phyloP scores from a whole-genome alignment of 2,329 filamentous ascomycete genomes.

The Cladosporium sp. region DNA sequence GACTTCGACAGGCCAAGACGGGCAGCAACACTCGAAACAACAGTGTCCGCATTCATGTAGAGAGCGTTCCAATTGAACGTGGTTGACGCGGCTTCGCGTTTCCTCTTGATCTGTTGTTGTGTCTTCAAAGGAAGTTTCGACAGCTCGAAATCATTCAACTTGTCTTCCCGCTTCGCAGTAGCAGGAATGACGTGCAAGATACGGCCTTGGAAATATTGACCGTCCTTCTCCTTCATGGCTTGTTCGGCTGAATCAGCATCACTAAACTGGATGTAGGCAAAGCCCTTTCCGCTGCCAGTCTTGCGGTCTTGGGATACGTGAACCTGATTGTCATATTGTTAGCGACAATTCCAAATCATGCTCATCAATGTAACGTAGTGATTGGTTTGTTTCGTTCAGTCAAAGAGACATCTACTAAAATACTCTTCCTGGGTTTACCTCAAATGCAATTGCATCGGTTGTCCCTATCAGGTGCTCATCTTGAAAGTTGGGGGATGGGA shows the following conservation, averaged over 20 bases:
- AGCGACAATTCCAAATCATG: constrained; percentile 1
- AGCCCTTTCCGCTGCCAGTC: constrained; percentile 78
- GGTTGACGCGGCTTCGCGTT: constrained; percentile 72
- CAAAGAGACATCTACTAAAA: constrained; percentile 99
- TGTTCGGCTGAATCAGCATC: constrained; percentile 71
- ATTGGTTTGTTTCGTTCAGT: constrained; percentile 50
- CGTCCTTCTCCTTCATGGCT: constrained; percentile 78
- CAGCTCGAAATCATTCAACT: constrained; percentile 82
- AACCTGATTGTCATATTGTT: constrained; percentile 58
- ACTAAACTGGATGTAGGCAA: constrained; percentile 79
- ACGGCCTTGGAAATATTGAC: constrained; percentile 86
- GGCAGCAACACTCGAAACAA: constrained; percentile 84
- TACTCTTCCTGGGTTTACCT: constrained; percentile 86
- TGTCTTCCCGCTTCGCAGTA: constrained; percentile 75
- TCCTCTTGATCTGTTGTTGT: constrained; percentile 85
- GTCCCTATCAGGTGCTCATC: constrained; percentile 99
- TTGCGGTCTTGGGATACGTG: constrained; percentile 75
- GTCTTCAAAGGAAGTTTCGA: constrained; percentile 93
- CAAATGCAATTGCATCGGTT: constrained; percentile 93
- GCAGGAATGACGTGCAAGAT: constrained; percentile 88
- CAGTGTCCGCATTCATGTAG: constrained; percentile 94
- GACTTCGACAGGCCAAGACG: constrained; percentile 88
- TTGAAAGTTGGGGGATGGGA: constrained; percentile 43
- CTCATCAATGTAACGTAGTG: not conserved
- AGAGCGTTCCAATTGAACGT: constrained; percentile 98